A percentile compares a stretch with the other conserved stretches of the same genome.
Evolutionary conservation across 768 basidiomycete genomes (phyloP).

Genomic region (Lactifluus subvellereus): DNA sequence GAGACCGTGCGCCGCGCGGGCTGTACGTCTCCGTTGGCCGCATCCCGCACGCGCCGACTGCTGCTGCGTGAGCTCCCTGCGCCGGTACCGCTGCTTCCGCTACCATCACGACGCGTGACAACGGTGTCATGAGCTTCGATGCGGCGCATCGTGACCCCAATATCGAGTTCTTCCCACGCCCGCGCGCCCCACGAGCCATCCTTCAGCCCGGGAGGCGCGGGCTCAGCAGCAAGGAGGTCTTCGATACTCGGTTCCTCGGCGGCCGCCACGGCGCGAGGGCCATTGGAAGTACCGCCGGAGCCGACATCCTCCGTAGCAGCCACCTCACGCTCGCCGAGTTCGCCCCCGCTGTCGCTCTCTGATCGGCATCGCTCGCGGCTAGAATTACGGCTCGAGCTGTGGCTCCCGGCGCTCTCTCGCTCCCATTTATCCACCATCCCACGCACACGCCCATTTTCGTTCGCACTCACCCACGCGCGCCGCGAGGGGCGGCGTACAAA

Average conservation of each 20-base stretch:
- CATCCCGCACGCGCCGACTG: constrained; percentile 18
- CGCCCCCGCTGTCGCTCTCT: constrained; percentile 13
- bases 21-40: not conserved
- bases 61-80: constrained; percentile 3
- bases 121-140: constrained; percentile 22
- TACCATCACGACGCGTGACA: constrained; percentile 15
- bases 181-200: constrained; percentile 32
- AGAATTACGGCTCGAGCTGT: not conserved
- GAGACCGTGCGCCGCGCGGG: constrained; percentile 27
- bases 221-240: constrained; percentile 28
- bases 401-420: constrained; percentile 16
- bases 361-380: not conserved
- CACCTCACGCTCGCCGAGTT: constrained; percentile 1
- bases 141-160: constrained; percentile 33
- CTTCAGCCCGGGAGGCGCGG: not conserved
- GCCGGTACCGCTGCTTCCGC: constrained; percentile 18
- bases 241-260: constrained; percentile 32
- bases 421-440: constrained; percentile 25
- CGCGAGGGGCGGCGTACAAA: not conserved
- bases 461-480: not conserved
- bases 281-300: constrained; percentile 13
- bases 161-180: constrained; percentile 35
- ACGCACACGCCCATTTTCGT: constrained; percentile 16
- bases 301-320: not conserved
- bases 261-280: too few species aligned